These are phyloP conservation scores for Daldinia eschscholtzii DNA, from an alignment of 2,329 filamentous ascomycete species.

Conservation along the genomic window DNA sequence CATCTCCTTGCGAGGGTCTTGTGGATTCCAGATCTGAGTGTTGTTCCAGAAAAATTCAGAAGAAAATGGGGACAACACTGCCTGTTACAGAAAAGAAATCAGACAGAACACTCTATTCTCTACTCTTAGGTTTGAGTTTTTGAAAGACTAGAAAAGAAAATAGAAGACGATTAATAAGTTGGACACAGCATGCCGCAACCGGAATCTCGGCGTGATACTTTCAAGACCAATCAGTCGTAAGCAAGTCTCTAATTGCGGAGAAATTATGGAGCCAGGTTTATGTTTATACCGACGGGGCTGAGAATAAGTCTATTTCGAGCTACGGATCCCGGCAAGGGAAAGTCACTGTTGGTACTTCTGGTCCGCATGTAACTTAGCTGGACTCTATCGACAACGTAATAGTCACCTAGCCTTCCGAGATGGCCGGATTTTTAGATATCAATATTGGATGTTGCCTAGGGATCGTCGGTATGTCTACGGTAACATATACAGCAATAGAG, in stretches of 20 bases:
- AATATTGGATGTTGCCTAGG: slow-evolving; percentile 20
- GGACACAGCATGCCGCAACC: background rate
- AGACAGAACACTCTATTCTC: slow-evolving; percentile 1
- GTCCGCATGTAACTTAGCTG: slow-evolving; percentile 24
- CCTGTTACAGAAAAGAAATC: slow-evolving; percentile 72
- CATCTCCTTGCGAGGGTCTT: slow-evolving; percentile 79
- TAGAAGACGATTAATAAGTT: slow-evolving; percentile 1
- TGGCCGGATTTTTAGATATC: slow-evolving; percentile 12
- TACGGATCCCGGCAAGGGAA: background rate
- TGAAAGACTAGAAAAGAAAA: slow-evolving; percentile 6
- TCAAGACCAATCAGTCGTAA: background rate
- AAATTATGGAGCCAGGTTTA: background rate
- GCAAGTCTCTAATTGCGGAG: background rate
- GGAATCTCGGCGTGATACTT: slow-evolving; percentile 1
- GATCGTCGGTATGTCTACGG: slow-evolving; percentile 20
- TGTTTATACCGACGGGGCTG: slow-evolving; percentile 12
- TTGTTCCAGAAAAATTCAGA: slow-evolving; percentile 76
- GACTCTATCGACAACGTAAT: slow-evolving; percentile 22
- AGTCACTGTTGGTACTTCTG: background rate
- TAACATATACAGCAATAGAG: slow-evolving; percentile 14
- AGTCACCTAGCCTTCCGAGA: slow-evolving; percentile 6
- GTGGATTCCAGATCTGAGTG: slow-evolving; percentile 80
- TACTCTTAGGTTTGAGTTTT: background rate
- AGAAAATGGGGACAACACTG: slow-evolving; percentile 92
- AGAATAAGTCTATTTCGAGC: slow-evolving; percentile 17